Evolutionary conservation across 768 basidiomycete genomes (phyloP), one percentile per base, ranked within the genome.

Genomic region (Lanmaoa pseudosensibilis): DNA sequence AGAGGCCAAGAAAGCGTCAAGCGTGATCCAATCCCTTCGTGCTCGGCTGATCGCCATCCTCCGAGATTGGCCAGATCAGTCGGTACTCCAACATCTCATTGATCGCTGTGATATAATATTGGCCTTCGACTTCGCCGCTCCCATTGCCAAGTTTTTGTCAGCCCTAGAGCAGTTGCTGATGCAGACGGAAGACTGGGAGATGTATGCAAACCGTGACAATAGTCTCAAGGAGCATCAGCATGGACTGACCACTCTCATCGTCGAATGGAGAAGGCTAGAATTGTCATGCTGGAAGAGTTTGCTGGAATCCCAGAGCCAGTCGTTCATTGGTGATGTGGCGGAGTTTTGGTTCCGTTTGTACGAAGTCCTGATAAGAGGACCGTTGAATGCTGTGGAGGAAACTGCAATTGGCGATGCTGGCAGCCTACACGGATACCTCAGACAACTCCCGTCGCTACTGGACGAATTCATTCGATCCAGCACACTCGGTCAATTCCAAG

Each of bases 181-280:
- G 46, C 90, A 96, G 58, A 92, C 84, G 23, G 91, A 94, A 50
- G 96, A 98, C 66, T 99, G 97, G 97, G 94, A 99, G 69, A 85
- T 86, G 62, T 98, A 90, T 67, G 88, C 96, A n/a, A 94, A 93
- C 73, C 80, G 85, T n/a, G 86, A 89, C 41, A 98, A 94, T 66
- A 86, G 86, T 40, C 80, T 99, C 61, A 84, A 81, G 65, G 51
- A 68, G 1, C 77, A 90, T 64, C 93, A 85, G 57, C 81, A 83
- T 25, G 78, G 77, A 4, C 69, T 97, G 23, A 88, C 83, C 12
- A 73, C 71, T 25, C 78, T 94, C 46, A 89, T 98, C 45, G 85
- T 99, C 46, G 82, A 84, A 11, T 98, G 97, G 97, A 80, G 97
- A 52, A 82, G 92, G 32, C 75, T 95, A 53, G 97, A 99, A 67